Conservation (phyloP, 352 stramenopile genomes). For the Globisporangium acanthophoron region DNA sequence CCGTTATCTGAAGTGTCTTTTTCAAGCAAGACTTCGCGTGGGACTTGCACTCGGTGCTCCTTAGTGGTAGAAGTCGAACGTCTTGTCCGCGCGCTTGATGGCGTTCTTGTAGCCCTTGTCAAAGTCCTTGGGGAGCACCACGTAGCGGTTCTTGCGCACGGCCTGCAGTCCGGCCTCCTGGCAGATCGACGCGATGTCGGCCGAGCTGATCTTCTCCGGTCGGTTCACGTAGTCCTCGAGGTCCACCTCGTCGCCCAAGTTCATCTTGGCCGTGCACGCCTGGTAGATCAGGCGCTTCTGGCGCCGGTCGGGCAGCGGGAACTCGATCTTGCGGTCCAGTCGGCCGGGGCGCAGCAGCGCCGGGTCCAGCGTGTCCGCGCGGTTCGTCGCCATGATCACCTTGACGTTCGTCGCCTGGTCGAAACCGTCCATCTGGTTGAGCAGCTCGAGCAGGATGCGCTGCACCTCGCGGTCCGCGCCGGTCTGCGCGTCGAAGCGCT, state of each 20-base stretch:
- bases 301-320: slow-evolving; percentile 97
- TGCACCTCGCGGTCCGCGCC: slow-evolving; percentile 96
- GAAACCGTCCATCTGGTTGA: slow-evolving; percentile 99
- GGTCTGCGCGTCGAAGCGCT: slow-evolving; percentile 99
- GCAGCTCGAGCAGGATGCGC: slow-evolving; percentile 98
- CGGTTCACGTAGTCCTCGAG: slow-evolving; percentile 99
- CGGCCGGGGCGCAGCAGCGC: slow-evolving; percentile 97
- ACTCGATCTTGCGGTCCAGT: slow-evolving; percentile 99
- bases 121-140: slow-evolving; percentile 99
- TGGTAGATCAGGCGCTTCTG: slow-evolving; percentile 99
- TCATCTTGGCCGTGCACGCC: slow-evolving; percentile 99
- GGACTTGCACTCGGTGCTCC: too few species aligned
- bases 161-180: slow-evolving; percentile 98
- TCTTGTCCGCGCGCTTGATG: slow-evolving; percentile 98
- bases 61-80: slow-evolving; percentile 98
- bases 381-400: slow-evolving; percentile 99
- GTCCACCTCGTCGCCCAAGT: slow-evolving; percentile 98
- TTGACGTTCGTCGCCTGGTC: slow-evolving; percentile 99
- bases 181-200: slow-evolving; percentile 98
- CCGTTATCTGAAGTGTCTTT: too few species aligned
- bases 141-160: slow-evolving; percentile 99
- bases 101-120: slow-evolving; percentile 99
- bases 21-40: too few species aligned
- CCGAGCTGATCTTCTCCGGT: slow-evolving; percentile 98
- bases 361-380: slow-evolving; percentile 98